Evolutionary conservation across 805 yeast species (phyloP), one percentile per base, ranked within the genome.

Genomic region (Myxozyma neglecta): DNA sequence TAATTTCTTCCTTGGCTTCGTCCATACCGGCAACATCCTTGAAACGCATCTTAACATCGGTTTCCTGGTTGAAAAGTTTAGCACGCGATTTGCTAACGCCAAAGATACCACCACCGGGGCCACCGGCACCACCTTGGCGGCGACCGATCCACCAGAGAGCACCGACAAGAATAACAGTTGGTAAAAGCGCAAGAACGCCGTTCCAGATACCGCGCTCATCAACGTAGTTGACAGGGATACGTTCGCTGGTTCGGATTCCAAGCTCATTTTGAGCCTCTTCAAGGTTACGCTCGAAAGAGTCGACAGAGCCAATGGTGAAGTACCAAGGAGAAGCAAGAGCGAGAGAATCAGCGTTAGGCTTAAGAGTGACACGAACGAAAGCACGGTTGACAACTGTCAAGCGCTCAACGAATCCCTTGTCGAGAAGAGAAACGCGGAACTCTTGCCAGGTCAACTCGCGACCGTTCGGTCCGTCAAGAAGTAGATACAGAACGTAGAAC

Each of bases 21-120:
- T 87, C 88, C 80, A 93, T 89, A 56, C 99, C 99, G 0, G 99
- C 99, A 55, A 94, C 99, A 74, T 96, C 98, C 69, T 86, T 84
- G 72, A 94, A 94, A 73, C 86, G 87, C 55, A 90, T 87, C 72
- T 89, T 90, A 64, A 94, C 89, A 65, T 90, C 96, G 1, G 92
- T 87, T 68, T 94, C 97, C 72, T 88, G 89, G 74, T 94, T 93
- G 79, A 93, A 93, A 65, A 86, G 81, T 73, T 90, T 89, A 4
- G 98, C 98, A 11, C 68, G 67, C 44, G 96, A 87, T 73, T 91
- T 90, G 61, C 97, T 97, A 71, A 92, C 89, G 57, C 83, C 83
- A 76, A 89, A 85, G 14, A 89, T 82, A 3, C 96, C 96, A 24
- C 66, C 60, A 56, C 91, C 91, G 2, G 93, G 93, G 50, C 90